Percentiles rank a stretch among this genome's conserved stretches.
phyloP scores from a whole-genome alignment of 1,284 basidiomycete species.

The Sparassis latifolia region DNA sequence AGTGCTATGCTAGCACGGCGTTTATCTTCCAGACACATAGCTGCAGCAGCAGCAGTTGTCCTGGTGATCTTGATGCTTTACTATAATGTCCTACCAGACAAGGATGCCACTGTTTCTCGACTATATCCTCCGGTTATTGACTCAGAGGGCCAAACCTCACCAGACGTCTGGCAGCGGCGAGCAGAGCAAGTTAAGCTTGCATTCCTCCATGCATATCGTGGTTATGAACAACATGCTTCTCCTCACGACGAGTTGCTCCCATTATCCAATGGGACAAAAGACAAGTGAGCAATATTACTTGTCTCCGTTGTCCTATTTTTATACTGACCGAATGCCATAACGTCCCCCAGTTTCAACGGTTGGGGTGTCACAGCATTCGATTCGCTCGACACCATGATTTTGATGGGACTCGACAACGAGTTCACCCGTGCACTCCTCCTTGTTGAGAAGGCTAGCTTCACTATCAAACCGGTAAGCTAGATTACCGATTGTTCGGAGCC shows the following conservation, averaged over 20 bases:
- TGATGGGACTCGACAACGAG: constrained; percentile 81
- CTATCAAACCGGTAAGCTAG: neutral
- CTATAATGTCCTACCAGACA: constrained; percentile 15
- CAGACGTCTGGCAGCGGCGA: constrained; percentile 42
- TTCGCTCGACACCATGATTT: constrained; percentile 81
- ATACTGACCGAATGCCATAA: neutral
- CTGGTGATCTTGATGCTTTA: constrained; percentile 18
- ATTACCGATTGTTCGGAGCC: neutral
- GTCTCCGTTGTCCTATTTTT: neutral
- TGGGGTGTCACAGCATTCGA: constrained; percentile 87
- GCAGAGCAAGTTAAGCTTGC: constrained; percentile 52
- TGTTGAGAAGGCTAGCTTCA: constrained; percentile 62
- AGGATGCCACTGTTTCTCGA: too few species aligned
- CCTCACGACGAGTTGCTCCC: constrained; percentile 60
- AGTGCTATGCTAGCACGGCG: constrained; percentile 12
- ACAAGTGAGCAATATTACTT: constrained; percentile 40
- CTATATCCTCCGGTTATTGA: neutral
- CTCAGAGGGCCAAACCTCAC: neutral
- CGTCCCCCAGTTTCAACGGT: constrained; percentile 57
- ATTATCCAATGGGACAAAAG: constrained; percentile 34
- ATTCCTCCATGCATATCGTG: constrained; percentile 58
- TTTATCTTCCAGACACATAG: constrained; percentile 23
- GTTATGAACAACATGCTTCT: constrained; percentile 51
- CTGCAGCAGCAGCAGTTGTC: constrained; percentile 16
- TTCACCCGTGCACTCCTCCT: constrained; percentile 70